Base-by-base conservation (phyloP, 345 rosid species). In the Melaleuca alternifolia region DNA sequence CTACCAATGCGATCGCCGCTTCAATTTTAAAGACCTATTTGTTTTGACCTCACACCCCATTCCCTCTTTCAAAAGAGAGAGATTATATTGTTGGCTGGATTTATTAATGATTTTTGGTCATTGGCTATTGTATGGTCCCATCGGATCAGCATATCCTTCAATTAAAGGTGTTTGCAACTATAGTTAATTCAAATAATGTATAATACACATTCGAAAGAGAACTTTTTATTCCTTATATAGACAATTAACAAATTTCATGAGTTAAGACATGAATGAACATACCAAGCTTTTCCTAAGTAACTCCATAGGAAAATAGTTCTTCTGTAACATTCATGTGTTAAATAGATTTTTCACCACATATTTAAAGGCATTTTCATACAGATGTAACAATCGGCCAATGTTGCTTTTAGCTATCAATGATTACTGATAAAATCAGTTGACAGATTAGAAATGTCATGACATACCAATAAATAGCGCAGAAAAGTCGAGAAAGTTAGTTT, bases 401-500 rank as follows among this genome's bases (percentile, higher is more conserved):
- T 71, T 11, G 48, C 79, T 71, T 71, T 18, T 18, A 33, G 21
- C 7, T 21, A 71, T 6, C 24, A 1, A 18, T 12, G 33, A n/a
- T 59, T 59, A 59, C 16, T n/a, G 37, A n/a, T 59, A 59, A 59
- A n/a, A 59, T 1, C 16, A n/a, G 26, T 59, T 1, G 33, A 59
- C 65, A 2, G 7, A 10, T 59, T 51, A 26, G 26, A 15, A 59
- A 59, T 11, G 65, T 59, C 13, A 6, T 7, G 6, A 1, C 18
- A n/a, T n/a, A 6, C 8, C 41, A 28, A 0, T 30, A 11, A 1
- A 41, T 11, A 14, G 62, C 30, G 11, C 21, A 0, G 30, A 41
- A n/a, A 59, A 5, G 33, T 59, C 71, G 11, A 12, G 71, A 16
- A 30, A 62, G 1, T 30, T 6, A 30, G 76, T 62, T 62, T 15